phyloP scores from a whole-genome alignment of 2,329 filamentous ascomycete species.

The Phaeosphaeriaceae sp. region DNA sequence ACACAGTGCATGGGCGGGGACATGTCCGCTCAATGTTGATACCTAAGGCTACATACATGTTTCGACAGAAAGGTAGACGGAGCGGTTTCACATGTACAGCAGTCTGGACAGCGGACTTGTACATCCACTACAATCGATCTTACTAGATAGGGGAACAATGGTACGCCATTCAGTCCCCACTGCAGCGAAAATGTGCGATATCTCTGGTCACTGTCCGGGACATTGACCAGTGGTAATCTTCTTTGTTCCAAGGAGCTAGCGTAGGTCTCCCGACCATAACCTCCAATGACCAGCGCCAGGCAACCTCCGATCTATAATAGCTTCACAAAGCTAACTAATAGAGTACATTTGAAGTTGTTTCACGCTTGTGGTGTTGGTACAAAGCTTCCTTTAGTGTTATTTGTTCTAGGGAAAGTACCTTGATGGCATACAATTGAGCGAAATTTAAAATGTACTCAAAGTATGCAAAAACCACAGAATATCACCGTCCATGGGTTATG shows the following conservation, averaged over 20 bases:
- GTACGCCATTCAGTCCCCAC: neutral
- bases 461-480: too few species aligned
- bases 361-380: neutral
- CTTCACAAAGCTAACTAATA: neutral
- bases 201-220: slow-evolving; percentile 1
- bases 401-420: too few species aligned
- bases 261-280: neutral
- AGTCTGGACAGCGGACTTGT: slow-evolving; percentile 3
- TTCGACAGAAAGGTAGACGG: neutral
- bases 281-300: neutral
- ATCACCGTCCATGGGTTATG: too few species aligned
- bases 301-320: neutral
- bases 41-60: too few species aligned
- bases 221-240: neutral
- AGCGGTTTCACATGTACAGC: neutral
- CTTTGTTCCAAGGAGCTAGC: neutral
- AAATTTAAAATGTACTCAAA: too few species aligned
- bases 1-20: too few species aligned
- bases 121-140: slow-evolving; percentile 16
- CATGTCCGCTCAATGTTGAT: too few species aligned
- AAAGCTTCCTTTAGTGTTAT: neutral
- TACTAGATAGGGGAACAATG: slow-evolving; percentile 9
- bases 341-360: neutral
- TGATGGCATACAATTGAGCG: too few species aligned
- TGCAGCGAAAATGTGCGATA: neutral